phyloP scores from a whole-genome alignment of 768 basidiomycete species.

The Boletus rufocinnamomeus region DNA sequence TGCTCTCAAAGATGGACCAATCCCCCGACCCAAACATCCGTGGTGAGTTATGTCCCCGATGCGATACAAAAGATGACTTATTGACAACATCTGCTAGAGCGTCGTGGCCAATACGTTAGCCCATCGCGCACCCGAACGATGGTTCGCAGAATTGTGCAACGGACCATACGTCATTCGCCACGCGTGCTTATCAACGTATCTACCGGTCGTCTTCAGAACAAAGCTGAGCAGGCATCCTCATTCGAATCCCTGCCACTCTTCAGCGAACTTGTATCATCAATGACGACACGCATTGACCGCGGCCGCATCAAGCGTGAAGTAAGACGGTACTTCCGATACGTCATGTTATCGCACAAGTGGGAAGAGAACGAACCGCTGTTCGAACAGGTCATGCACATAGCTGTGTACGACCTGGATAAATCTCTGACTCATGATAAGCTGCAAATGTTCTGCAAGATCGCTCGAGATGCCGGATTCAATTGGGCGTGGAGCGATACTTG shows the following conservation, averaged over 20 bases:
- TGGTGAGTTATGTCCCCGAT: too few species aligned
- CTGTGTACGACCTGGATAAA: not conserved
- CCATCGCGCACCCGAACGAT: too few species aligned
- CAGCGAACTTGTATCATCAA: not conserved
- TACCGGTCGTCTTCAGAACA: too few species aligned
- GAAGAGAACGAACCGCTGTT: constrained; percentile 5
- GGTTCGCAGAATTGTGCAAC: too few species aligned
- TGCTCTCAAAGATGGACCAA: too few species aligned
- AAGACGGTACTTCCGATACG: constrained; percentile 1
- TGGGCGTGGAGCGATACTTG: not conserved
- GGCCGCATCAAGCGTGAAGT: not conserved
- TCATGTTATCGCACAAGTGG: constrained; percentile 10
- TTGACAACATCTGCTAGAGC: too few species aligned
- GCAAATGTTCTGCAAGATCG: not conserved
- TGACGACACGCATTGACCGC: not conserved
- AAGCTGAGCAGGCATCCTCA: not conserved
- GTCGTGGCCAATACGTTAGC: too few species aligned
- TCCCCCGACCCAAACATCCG: too few species aligned
- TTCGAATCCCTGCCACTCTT: not conserved
- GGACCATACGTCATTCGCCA: too few species aligned
- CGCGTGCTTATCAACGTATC: too few species aligned
- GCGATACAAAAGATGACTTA: too few species aligned
- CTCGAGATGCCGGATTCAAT: not conserved
- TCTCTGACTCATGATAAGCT: not conserved
- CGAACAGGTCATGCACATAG: not conserved